These are phyloP conservation scores for Penicillium sp. DNA, from an alignment of 2,329 filamentous ascomycete species.

Conservation along the genomic window DNA sequence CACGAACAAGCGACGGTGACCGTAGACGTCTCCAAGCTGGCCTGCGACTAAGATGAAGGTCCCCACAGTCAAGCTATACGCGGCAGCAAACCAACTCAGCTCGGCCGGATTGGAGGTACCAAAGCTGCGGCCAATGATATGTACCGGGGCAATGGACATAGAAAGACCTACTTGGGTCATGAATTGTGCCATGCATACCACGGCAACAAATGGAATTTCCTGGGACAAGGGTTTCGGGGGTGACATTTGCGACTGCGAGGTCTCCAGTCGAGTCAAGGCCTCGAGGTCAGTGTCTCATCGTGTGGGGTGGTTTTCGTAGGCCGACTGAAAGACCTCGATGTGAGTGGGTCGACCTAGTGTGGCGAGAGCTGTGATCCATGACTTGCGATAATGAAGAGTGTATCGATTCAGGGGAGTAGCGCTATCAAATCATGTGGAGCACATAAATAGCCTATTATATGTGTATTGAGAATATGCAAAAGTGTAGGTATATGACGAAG, in stretches of 20 bases:
- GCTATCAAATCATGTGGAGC: background rate
- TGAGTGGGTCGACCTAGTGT: background rate
- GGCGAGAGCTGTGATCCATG: background rate
- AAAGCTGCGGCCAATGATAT: background rate
- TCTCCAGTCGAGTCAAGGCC: slow-evolving; percentile 22
- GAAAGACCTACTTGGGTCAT: background rate
- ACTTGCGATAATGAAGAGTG: background rate
- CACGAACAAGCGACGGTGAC: background rate
- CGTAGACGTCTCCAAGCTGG: background rate
- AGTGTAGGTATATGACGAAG: background rate
- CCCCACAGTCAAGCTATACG: background rate
- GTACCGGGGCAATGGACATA: background rate
- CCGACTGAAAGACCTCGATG: background rate
- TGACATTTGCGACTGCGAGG: slow-evolving; percentile 22
- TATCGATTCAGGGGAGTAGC: background rate
- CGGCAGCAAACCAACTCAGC: background rate
- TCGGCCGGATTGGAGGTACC: background rate
- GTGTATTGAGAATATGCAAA: background rate
- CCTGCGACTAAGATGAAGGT: slow-evolving; percentile 7
- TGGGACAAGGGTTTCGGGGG: background rate
- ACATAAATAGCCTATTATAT: background rate
- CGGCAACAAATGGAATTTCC: background rate
- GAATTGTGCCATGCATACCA: slow-evolving; percentile 1
- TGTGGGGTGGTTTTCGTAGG: slow-evolving; percentile 13
- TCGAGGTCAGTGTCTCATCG: slow-evolving; percentile 20